Evolutionary conservation across 2,329 filamentous ascomycete species (phyloP).

Genomic region (Magnaporthiopsis poae): DNA sequence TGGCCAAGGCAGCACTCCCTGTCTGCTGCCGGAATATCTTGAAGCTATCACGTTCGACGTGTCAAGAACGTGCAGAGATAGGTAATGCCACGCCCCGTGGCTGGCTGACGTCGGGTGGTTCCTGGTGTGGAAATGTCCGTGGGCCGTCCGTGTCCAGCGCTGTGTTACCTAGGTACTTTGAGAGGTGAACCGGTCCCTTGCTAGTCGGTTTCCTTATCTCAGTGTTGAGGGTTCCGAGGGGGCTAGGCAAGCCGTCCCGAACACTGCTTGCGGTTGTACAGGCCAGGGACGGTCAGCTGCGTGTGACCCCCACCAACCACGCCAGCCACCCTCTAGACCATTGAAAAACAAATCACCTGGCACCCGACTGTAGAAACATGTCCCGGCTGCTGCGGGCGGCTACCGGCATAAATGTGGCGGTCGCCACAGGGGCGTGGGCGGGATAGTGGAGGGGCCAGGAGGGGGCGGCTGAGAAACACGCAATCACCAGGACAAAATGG

Average conservation of each 20-base stretch:
- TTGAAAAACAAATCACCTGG: too few species aligned
- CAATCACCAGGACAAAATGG: not conserved
- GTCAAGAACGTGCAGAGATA: not conserved
- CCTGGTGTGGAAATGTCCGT: not conserved
- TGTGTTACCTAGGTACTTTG: not conserved
- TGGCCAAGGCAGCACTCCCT: not conserved
- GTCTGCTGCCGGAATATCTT: not conserved
- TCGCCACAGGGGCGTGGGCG: too few species aligned
- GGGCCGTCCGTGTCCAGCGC: not conserved
- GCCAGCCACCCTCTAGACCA: too few species aligned
- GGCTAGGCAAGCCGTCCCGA: not conserved
- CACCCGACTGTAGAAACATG: too few species aligned
- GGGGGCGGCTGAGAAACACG: not conserved
- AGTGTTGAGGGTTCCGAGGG: not conserved
- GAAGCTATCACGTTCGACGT: not conserved
- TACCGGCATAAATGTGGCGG: too few species aligned
- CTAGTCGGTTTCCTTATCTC: not conserved
- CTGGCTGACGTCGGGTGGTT: not conserved
- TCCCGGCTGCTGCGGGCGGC: too few species aligned
- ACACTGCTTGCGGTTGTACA: too few species aligned
- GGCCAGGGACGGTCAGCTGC: too few species aligned
- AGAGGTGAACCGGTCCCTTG: not conserved
- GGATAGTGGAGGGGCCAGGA: not conserved
- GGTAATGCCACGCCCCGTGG: not conserved
- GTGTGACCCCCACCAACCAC: too few species aligned